Conservation (phyloP, 1,284 basidiomycete genomes). For the Ganoderma leucocontextum region DNA sequence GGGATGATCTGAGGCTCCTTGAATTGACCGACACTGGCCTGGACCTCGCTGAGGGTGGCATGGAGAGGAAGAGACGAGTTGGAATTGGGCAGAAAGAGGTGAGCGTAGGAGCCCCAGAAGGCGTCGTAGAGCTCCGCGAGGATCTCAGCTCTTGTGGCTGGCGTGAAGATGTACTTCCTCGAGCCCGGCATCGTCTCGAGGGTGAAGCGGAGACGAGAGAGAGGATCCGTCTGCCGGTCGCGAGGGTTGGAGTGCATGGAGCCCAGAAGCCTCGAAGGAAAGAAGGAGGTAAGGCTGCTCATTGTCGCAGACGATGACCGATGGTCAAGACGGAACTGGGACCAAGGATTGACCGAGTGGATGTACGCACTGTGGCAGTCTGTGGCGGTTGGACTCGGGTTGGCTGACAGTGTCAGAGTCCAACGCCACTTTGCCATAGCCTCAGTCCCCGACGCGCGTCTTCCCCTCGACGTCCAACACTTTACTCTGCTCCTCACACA, state of each 20-base stretch:
- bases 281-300: slow-evolving; percentile 57
- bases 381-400: too few relatives aligned
- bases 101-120: slow-evolving; percentile 78
- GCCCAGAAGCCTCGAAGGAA: slow-evolving; percentile 56
- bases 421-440: background rate
- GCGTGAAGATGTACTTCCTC: slow-evolving; percentile 77
- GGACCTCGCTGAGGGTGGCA: slow-evolving; percentile 70
- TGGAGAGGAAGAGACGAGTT: slow-evolving; percentile 67
- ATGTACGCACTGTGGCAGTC: too few relatives aligned
- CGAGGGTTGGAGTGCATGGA: slow-evolving; percentile 57
- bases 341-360: background rate
- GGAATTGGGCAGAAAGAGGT: slow-evolving; percentile 72
- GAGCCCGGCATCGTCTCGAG: slow-evolving; percentile 83
- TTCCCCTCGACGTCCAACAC: background rate
- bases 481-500: background rate
- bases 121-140: slow-evolving; percentile 80
- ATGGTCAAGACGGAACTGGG: slow-evolving; percentile 4
- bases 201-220: slow-evolving; percentile 73
- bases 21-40: slow-evolving; percentile 62
- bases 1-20: slow-evolving; percentile 65
- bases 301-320: slow-evolving; percentile 38
- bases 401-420: background rate
- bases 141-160: slow-evolving; percentile 76
- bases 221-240: slow-evolving; percentile 61
- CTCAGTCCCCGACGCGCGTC: background rate